A percentile compares a stretch with the other conserved stretches of the same genome.
Conservation (phyloP, 176 grass and related monocot species). For the Bolboschoenus planiculmis region DNA sequence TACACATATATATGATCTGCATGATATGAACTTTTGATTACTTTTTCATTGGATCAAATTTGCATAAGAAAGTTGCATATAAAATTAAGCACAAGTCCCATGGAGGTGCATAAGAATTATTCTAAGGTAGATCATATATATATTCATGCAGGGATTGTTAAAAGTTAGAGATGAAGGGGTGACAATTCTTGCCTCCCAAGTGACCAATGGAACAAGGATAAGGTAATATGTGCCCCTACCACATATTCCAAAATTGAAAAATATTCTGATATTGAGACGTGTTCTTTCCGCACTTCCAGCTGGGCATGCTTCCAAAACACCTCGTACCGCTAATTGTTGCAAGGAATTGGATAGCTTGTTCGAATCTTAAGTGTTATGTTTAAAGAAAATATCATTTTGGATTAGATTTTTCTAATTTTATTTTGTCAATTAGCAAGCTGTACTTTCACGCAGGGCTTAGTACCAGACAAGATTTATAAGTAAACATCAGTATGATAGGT, state of each 20-base stretch:
- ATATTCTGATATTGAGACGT: too few species aligned
- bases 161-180: constrained; percentile 44
- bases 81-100: background rate
- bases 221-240: constrained; percentile 12
- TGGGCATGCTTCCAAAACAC: background rate
- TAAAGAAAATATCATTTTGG: background rate
- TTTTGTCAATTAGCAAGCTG: background rate
- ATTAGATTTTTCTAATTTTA: background rate
- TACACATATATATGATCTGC: background rate
- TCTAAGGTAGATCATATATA: background rate
- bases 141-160: constrained; percentile 43
- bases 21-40: background rate
- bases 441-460: background rate
- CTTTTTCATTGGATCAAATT: background rate
- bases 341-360: background rate
- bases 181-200: constrained; percentile 46
- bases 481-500: too few species aligned
- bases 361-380: background rate
- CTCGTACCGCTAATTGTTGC: background rate
- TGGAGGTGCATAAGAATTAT: background rate
- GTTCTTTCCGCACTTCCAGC: background rate
- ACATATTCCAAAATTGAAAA: background rate
- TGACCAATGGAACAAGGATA: constrained; percentile 35
- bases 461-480: too few species aligned
- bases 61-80: background rate